phyloP scores from a whole-genome alignment of 305 asterid species.

The Rubia peregrina region DNA sequence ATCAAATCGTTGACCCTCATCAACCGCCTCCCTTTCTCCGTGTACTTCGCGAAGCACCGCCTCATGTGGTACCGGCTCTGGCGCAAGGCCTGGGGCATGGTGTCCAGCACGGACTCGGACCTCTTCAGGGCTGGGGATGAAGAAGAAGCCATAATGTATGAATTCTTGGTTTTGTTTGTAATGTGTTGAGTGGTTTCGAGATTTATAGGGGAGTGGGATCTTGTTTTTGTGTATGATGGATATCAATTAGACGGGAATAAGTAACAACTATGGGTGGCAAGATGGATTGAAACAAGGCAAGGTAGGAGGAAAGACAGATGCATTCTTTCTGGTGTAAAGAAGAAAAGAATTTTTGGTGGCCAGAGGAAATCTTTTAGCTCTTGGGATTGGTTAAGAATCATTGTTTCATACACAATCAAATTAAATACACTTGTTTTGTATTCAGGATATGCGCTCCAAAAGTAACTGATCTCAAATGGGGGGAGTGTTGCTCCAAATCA shows the following conservation, averaged over 20 bases:
- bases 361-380: slow-evolving; percentile 15
- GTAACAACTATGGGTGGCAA: slow-evolving; percentile 9
- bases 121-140: slow-evolving; percentile 51
- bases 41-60: slow-evolving; percentile 70
- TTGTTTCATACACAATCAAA: slow-evolving; percentile 25
- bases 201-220: slow-evolving; percentile 35
- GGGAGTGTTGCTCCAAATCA: slow-evolving; percentile 10
- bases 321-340: slow-evolving; percentile 26
- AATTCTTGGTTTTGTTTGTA: slow-evolving; percentile 11
- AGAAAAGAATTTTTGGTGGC: slow-evolving; percentile 32
- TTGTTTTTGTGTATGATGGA: neutral
- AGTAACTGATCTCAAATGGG: neutral
- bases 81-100: slow-evolving; percentile 86
- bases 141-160: slow-evolving; percentile 23
- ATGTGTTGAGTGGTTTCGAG: slow-evolving; percentile 9
- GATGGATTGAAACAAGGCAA: slow-evolving; percentile 18
- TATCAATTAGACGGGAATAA: slow-evolving; percentile 1
- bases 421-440: neutral
- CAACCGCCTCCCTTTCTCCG: slow-evolving; percentile 63
- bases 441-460: slow-evolving; percentile 1
- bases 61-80: slow-evolving; percentile 86
- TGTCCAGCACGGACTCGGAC: slow-evolving; percentile 59
- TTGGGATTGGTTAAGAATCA: slow-evolving; percentile 32
- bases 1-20: slow-evolving; percentile 56
- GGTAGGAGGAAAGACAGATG: slow-evolving; percentile 34